phyloP scores from a whole-genome alignment of 2,329 filamentous ascomycete species.

The Rhinocladiella mackenziei region DNA sequence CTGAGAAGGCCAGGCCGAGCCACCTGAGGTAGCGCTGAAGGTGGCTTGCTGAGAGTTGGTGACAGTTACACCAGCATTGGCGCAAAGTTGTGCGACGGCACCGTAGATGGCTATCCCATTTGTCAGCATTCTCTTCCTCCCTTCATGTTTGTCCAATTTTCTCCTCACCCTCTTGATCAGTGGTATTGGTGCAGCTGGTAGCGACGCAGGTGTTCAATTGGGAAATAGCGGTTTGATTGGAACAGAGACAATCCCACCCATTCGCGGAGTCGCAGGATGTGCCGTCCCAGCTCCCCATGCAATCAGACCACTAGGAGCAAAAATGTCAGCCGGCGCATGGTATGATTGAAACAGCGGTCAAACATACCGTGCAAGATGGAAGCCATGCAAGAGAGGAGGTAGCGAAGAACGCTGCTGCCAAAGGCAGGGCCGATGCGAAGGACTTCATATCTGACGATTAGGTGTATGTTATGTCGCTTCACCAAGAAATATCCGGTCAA shows the following conservation, averaged over 20 bases:
- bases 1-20: constrained; percentile 25
- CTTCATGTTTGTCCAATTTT: neutral
- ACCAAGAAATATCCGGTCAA: neutral
- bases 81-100: constrained; percentile 30
- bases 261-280: constrained; percentile 19
- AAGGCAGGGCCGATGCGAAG: constrained; percentile 17
- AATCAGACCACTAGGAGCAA: constrained; percentile 26
- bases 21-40: constrained; percentile 30
- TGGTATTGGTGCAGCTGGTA: constrained; percentile 29
- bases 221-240: constrained; percentile 27
- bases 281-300: constrained; percentile 28
- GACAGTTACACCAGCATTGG: constrained; percentile 27
- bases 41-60: constrained; percentile 29
- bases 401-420: constrained; percentile 26
- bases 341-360: neutral
- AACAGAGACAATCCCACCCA: constrained; percentile 30
- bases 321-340: constrained; percentile 6
- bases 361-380: constrained; percentile 23
- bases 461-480: neutral
- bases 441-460: constrained; percentile 26
- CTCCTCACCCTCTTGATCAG: constrained; percentile 29
- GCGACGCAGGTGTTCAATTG: constrained; percentile 30
- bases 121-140: constrained; percentile 12
- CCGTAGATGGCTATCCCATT: constrained; percentile 26
- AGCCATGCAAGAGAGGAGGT: constrained; percentile 25